Evolutionary conservation across 2,329 filamentous ascomycete species (phyloP), one percentile per base, ranked within the genome.

Genomic region (Trichoderma sp.): DNA sequence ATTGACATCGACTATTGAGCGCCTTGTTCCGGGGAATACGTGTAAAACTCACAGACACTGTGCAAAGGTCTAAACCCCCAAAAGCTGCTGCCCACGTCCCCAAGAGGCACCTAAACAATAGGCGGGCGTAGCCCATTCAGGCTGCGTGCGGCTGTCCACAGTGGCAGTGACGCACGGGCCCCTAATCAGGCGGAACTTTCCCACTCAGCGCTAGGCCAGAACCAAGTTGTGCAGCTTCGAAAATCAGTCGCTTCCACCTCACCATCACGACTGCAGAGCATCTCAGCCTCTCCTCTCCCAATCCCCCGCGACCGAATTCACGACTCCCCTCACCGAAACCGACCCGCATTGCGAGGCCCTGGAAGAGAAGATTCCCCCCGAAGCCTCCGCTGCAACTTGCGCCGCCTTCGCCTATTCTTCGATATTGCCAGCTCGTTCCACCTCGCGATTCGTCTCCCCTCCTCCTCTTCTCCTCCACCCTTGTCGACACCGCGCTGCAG

Each of bases 151-250:
- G 71, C 71, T 53, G 60, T 65, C 33, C 60, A 56, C 71, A 73
- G 67, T 45, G 35, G 27, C 71, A 66, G 73, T 38, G 65, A 69
- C 74, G 74, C 74, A 75, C 74, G 67, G 74, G 31, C 74, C 74
- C 60, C 59, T 53, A 21, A 45, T 27, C 64, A 67, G 68, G 74
- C 74, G 63, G 64, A 73, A 74, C 71, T 64, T 74, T 65, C 74
- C 71, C 71, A 73, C 75, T 62, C 64, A 71, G 72, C 82, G 80
- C 83, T 84, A 84, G 77, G 76, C 83, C 82, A 63, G 80, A 81
- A 81, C 69, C 77, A 82, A 82, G 78, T 76, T 76, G 74, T 79
- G 79, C 77, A 82, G 80, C 79, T 82, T 76, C 78, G 80, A 82
- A 81, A 81, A 81, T 80, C 78, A 78, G 77, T 77, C 78, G 78